Percentiles rank a stretch among this genome's conserved stretches.
phyloP scores from a whole-genome alignment of 1,139 yeast genomes.

The Yamadazyma atmosphaerica region DNA sequence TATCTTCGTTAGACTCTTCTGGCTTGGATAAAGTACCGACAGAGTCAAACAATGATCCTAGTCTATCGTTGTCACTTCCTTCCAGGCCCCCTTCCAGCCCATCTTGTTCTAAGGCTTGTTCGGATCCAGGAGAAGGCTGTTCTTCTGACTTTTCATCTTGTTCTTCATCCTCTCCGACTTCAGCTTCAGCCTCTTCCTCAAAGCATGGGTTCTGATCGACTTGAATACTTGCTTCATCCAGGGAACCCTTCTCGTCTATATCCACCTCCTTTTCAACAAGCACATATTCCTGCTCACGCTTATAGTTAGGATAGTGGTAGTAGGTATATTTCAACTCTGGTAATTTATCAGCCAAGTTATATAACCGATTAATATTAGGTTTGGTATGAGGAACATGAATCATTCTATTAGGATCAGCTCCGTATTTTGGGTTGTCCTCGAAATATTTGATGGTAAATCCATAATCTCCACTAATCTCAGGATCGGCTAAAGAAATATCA shows the following conservation, averaged over 20 bases:
- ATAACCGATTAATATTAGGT: constrained; percentile 30
- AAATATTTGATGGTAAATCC: constrained; percentile 50
- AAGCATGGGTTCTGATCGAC: constrained; percentile 2
- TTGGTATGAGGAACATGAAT: constrained; percentile 32
- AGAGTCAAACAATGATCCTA: constrained; percentile 34
- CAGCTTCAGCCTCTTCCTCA: constrained; percentile 3
- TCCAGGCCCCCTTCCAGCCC: constrained; percentile 7
- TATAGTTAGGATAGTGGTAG: constrained; percentile 23
- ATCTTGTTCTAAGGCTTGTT: constrained; percentile 5
- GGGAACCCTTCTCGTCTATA: not conserved
- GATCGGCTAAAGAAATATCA: constrained; percentile 53
- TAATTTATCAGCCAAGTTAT: constrained; percentile 27
- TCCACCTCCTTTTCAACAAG: constrained; percentile 17
- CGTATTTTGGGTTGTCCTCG: constrained; percentile 16
- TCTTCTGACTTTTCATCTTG: not conserved
- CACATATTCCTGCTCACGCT: constrained; percentile 23
- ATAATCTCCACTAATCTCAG: constrained; percentile 48
- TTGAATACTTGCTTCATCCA: constrained; percentile 1
- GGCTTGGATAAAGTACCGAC: constrained; percentile 20
- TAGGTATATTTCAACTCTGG: constrained; percentile 30
- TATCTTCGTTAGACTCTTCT: constrained; percentile 21
- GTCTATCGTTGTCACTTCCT: constrained; percentile 21
- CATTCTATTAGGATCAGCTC: constrained; percentile 1
- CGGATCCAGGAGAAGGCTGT: constrained; percentile 10
- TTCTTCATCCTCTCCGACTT: constrained; percentile 3